Evolutionary conservation across 1,139 yeast species (phyloP), one percentile per base, ranked within the genome.

Genomic region (Yamadazyma sp.): DNA sequence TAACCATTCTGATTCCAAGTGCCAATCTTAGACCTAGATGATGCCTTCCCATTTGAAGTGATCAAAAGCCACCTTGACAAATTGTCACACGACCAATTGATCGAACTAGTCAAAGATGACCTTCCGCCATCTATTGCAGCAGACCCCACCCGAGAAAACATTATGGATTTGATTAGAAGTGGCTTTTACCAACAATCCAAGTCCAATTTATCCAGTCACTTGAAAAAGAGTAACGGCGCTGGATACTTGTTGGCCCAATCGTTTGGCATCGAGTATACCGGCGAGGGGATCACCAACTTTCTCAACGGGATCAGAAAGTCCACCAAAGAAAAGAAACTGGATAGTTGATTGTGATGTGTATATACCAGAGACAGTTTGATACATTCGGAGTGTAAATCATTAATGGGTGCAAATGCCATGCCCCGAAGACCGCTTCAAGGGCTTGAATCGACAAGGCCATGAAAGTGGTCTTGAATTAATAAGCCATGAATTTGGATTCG

Each of bases 201-300:
- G 29, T 61, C 64, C 15, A 65, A 66, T 35, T 59, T 82, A 39
- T 65, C 76, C 37, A 59, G 60, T 30, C 80, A 72, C 40, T 59
- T 80, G 39, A 59, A 52, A 12, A 47, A 52, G 16, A 51, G 56
- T 15, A 56, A 60, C 12, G 82, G 81, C 1, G 75, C 80, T 5
- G 84, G 84, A 2, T 67, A 60, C 39, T 53, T 78, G 26, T 67
- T 82, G 35, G 67, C 86, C 4, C 71, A 66, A 40, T 70, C 77
- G 34, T 64, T 80, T 39, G 76, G 73, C 22, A 67, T 67, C 47
- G 71, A 67, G 6, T 81, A 80, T 47, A 43, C 59, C 16, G 85
- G 85, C 3, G 86, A 80, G 52, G 86, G 86, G 0, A 62, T 80
- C 16, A 75, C 66, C 35, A 74, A 73, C 11, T 79, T 78, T 45